These are phyloP conservation scores for Microsporum ferrugineum DNA, from an alignment of 2,329 filamentous ascomycete species.

Conservation along the genomic window DNA sequence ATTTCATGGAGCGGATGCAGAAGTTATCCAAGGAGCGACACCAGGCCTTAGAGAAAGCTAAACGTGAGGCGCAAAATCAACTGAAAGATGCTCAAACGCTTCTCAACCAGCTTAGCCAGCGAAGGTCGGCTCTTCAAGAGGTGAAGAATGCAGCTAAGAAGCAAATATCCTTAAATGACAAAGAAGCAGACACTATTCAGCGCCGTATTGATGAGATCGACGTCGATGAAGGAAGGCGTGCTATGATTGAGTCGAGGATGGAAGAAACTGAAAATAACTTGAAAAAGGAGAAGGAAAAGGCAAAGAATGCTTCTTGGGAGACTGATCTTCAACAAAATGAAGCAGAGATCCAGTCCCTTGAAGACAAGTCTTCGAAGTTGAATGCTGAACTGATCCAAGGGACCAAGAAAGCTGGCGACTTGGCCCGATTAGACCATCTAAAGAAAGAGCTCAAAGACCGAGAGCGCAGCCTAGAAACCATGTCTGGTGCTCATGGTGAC, in stretches of 20 bases:
- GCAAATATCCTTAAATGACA: slow-evolving; percentile 62
- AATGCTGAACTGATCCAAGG: slow-evolving; percentile 73
- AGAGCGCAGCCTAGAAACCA: slow-evolving; percentile 62
- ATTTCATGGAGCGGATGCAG: slow-evolving; percentile 67
- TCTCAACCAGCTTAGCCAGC: slow-evolving; percentile 63
- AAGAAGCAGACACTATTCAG: slow-evolving; percentile 55
- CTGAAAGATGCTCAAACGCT: slow-evolving; percentile 58
- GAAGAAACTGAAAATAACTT: slow-evolving; percentile 57
- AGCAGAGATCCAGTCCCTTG: slow-evolving; percentile 53
- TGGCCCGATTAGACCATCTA: slow-evolving; percentile 71
- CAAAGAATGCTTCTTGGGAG: slow-evolving; percentile 57
- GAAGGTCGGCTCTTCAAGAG: slow-evolving; percentile 60
- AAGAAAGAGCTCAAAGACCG: slow-evolving; percentile 68
- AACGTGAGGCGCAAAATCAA: slow-evolving; percentile 62
- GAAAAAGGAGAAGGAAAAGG: slow-evolving; percentile 49
- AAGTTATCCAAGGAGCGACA: slow-evolving; percentile 69
- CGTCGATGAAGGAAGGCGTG: slow-evolving; percentile 75
- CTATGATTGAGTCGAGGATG: slow-evolving; percentile 61
- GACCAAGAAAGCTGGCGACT: slow-evolving; percentile 66
- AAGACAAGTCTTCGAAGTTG: slow-evolving; percentile 60
- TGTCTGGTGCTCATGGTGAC: slow-evolving; percentile 61
- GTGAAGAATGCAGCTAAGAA: slow-evolving; percentile 62
- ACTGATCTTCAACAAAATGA: slow-evolving; percentile 56
- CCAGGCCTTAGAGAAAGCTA: slow-evolving; percentile 60
- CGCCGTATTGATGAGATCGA: slow-evolving; percentile 59